Conservation (phyloP, 192 early-diverging fungal species). For the Chytriomyces sp. region DNA sequence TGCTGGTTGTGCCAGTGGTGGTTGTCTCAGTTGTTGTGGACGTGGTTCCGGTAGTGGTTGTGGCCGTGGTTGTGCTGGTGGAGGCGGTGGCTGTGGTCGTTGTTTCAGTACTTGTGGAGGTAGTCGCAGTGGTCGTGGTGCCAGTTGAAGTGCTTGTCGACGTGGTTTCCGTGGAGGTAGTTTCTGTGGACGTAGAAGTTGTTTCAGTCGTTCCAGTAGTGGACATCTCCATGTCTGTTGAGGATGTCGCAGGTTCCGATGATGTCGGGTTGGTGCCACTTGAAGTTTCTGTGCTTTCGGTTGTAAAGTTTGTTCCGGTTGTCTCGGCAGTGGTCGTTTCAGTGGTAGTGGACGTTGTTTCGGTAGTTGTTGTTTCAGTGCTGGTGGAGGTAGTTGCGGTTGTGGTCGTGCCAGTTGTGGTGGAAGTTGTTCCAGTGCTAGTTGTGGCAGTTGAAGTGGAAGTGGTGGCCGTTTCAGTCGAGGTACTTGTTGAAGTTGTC, state of each 20-base stretch:
- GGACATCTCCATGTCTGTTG: neutral
- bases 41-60: constrained; percentile 1
- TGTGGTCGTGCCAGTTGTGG: constrained; percentile 37
- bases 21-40: neutral
- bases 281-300: neutral
- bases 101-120: neutral
- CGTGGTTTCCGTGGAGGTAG: neutral
- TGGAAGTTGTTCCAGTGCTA: constrained; percentile 9
- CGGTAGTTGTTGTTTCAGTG: constrained; percentile 37
- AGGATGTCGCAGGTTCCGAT: neutral
- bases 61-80: neutral
- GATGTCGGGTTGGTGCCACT: neutral
- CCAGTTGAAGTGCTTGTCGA: neutral
- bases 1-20: neutral
- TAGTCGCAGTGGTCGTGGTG: neutral
- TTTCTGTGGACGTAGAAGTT: neutral
- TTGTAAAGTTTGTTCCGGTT: neutral
- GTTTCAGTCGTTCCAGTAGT: neutral
- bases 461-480: neutral
- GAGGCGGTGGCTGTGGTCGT: neutral
- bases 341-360: neutral
- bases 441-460: constrained; percentile 17
- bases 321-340: neutral
- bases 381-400: constrained; percentile 18
- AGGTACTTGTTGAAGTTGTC: neutral